Conservation (phyloP, 805 yeast species). For the Ogataea chonburiensis region DNA sequence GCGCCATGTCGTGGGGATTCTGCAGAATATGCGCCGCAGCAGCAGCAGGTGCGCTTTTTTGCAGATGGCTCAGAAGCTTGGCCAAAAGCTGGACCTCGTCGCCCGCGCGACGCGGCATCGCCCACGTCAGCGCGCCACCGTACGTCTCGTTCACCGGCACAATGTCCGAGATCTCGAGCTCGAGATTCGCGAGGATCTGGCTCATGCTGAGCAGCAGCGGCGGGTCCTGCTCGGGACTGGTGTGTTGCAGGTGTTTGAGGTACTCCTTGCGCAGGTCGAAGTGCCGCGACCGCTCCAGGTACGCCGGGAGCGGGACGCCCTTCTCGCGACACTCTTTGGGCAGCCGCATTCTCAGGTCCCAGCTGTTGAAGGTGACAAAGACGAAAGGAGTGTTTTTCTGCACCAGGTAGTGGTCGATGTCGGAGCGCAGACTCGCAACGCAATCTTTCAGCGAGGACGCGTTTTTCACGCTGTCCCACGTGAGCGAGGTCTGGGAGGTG, state of each 20-base stretch:
- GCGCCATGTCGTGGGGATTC: constrained; percentile 72
- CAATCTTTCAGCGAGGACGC: constrained; percentile 66
- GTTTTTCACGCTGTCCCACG: constrained; percentile 59
- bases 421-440: constrained; percentile 51
- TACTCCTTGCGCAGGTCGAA: constrained; percentile 78
- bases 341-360: constrained; percentile 74
- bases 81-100: constrained; percentile 47
- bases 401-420: constrained; percentile 44
- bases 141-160: constrained; percentile 16
- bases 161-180: constrained; percentile 22
- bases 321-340: constrained; percentile 82
- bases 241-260: constrained; percentile 61
- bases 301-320: constrained; percentile 66
- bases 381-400: constrained; percentile 50
- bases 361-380: constrained; percentile 62
- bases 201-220: constrained; percentile 23
- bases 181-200: constrained; percentile 23
- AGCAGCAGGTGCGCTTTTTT: constrained; percentile 41
- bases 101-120: constrained; percentile 41
- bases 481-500: constrained; percentile 48
- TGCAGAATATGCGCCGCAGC: constrained; percentile 62
- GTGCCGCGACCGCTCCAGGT: constrained; percentile 69
- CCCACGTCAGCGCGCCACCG: constrained; percentile 21
- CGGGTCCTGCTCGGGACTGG: constrained; percentile 48
- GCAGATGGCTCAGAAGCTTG: constrained; percentile 45